These are phyloP conservation scores for Eimeria maxima DNA, from an alignment of 169 alveolate species.

Conservation along the genomic window DNA sequence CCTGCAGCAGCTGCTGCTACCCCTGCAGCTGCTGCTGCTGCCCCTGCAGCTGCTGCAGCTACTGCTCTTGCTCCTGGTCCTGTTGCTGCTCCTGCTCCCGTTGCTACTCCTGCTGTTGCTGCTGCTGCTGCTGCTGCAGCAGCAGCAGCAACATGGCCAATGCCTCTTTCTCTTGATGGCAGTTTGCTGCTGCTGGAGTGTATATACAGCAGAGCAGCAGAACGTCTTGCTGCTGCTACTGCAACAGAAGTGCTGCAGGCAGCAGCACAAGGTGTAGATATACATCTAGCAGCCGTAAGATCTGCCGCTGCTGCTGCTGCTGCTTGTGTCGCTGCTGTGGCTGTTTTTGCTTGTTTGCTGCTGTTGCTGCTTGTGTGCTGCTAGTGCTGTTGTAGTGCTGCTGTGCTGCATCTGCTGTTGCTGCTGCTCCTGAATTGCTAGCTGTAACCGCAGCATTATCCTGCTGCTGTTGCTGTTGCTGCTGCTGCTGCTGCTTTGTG, in stretches of 20 bases:
- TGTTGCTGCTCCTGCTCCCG: too few species aligned
- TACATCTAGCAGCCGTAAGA: neutral
- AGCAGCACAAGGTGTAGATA: slow-evolving; percentile 5
- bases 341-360: slow-evolving; percentile 4
- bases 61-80: too few species aligned
- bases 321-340: slow-evolving; percentile 1
- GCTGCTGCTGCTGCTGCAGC: neutral
- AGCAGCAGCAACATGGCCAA: neutral
- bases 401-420: neutral
- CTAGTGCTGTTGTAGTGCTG: neutral
- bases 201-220: slow-evolving; percentile 3
- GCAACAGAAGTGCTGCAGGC: neutral
- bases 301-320: neutral
- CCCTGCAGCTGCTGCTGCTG: too few species aligned
- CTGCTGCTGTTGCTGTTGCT: neutral
- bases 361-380: neutral
- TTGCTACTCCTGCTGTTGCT: too few species aligned
- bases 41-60: too few species aligned
- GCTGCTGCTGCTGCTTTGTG: neutral
- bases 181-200: neutral
- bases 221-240: neutral
- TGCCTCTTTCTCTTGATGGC: neutral
- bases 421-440: neutral
- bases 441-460: neutral
- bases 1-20: too few species aligned